Evolutionary conservation across 2,329 filamentous ascomycete genomes (phyloP).

Genomic region (Leptographium lundbergii): DNA sequence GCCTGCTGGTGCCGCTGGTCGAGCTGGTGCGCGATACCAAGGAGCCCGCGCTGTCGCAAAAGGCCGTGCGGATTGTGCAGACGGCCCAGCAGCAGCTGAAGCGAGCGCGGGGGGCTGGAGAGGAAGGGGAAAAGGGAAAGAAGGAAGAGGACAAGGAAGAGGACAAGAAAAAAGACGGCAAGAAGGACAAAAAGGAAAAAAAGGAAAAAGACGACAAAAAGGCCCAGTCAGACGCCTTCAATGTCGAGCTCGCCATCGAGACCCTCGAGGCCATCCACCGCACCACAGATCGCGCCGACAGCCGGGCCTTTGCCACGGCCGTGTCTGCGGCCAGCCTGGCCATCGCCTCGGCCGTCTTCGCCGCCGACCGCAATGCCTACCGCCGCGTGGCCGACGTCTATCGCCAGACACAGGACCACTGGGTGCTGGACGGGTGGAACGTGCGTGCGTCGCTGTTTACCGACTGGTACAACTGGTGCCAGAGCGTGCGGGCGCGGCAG

Average conservation of each 20-base stretch:
- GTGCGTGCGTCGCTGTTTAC: conserved; percentile 54
- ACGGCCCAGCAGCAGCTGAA: conserved; percentile 56
- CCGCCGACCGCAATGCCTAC: conserved; percentile 37
- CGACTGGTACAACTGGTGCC: conserved; percentile 61
- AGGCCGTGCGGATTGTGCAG: conserved; percentile 59
- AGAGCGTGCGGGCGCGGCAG: conserved; percentile 9
- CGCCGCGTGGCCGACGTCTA: conserved; percentile 51
- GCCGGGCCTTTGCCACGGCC: conserved; percentile 57
- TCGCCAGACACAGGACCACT: conserved; percentile 44
- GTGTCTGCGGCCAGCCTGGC: conserved; percentile 63
- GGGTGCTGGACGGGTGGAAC: conserved; percentile 44
- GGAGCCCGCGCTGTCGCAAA: conserved; percentile 62
- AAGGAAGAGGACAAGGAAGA: background rate
- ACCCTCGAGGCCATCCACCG: conserved; percentile 55
- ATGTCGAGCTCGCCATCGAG: conserved; percentile 31
- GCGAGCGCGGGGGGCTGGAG: conserved; percentile 30
- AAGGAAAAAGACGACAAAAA: too few relatives aligned
- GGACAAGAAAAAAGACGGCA: too few relatives aligned
- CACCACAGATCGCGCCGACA: conserved; percentile 38
- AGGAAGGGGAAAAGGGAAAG: background rate
- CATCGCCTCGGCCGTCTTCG: conserved; percentile 49
- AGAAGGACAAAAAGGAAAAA: too few relatives aligned
- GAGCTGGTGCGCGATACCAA: conserved; percentile 62
- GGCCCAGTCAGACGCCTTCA: conserved; percentile 21
- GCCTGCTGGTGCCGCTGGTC: conserved; percentile 65